phyloP scores from a whole-genome alignment of 2,329 filamentous ascomycete genomes.

The Corniculantispora saksenae region DNA sequence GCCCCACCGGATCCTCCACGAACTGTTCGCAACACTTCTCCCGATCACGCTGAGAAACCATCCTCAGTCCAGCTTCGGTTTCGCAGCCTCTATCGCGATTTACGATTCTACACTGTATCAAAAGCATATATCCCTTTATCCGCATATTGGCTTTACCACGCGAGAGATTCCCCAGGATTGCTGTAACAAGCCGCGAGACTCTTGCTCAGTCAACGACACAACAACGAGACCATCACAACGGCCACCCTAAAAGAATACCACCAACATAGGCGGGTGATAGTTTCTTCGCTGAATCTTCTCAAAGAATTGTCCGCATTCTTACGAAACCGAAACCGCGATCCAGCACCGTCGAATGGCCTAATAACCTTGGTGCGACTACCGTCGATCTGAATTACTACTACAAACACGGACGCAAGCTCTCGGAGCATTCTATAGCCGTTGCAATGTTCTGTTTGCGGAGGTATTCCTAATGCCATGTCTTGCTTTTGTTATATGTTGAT shows the following conservation, averaged over 20 bases:
- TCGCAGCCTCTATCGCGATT: neutral
- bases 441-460: constrained; percentile 65
- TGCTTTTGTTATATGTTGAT: neutral
- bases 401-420: neutral
- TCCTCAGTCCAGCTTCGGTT: neutral
- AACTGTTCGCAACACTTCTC: neutral
- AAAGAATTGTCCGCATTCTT: neutral
- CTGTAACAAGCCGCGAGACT: no score
- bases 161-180: no score
- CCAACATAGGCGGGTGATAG: no score
- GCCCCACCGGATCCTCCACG: neutral
- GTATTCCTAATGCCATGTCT: constrained; percentile 34
- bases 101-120: neutral
- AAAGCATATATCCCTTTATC: neutral
- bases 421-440: constrained; percentile 19
- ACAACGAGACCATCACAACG: no score
- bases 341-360: no score
- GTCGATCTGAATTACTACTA: neutral
- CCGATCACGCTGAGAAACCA: neutral
- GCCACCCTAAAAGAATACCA: no score
- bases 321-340: neutral
- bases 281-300: neutral
- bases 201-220: no score
- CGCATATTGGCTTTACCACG: no score
- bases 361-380: neutral